phyloP scores from a whole-genome alignment of 129 eudicot species.

The Glebionis coronaria region DNA sequence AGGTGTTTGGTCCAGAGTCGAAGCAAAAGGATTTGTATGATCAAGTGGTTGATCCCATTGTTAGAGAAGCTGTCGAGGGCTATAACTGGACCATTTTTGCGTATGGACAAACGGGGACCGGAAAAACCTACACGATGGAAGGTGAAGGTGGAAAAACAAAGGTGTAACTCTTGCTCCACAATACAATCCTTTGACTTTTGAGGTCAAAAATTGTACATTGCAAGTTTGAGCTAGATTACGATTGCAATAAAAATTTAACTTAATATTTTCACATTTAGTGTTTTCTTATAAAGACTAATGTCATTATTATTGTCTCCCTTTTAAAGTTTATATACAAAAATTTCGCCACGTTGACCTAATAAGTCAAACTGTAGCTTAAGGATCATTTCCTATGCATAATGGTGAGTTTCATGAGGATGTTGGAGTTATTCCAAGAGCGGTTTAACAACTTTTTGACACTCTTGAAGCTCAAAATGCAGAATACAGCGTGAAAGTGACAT shows the following conservation, averaged over 20 bases:
- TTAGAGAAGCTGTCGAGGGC: too few species aligned
- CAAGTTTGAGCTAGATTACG: not conserved
- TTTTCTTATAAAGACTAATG: not conserved
- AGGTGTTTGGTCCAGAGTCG: too few species aligned
- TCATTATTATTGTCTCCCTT: not conserved
- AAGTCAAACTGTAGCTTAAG: slow-evolving; percentile 9
- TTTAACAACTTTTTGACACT: slow-evolving; percentile 45
- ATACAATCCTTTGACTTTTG: slow-evolving; percentile 11
- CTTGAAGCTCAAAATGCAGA: slow-evolving; percentile 54
- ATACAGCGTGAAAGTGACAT: slow-evolving; percentile 52
- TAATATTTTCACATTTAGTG: not conserved
- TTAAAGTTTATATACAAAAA: not conserved
- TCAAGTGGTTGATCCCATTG: too few species aligned
- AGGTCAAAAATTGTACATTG: slow-evolving; percentile 1
- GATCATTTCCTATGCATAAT: slow-evolving; percentile 25
- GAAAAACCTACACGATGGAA: slow-evolving; percentile 74
- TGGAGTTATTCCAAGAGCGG: slow-evolving; percentile 69
- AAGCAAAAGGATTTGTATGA: too few species aligned
- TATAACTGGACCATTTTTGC: too few species aligned
- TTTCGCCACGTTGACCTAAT: slow-evolving; percentile 1
- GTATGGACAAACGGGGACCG: too few species aligned
- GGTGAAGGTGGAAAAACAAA: slow-evolving; percentile 56
- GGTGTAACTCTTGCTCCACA: slow-evolving; percentile 29
- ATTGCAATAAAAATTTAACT: too few species aligned
- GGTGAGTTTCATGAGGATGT: slow-evolving; percentile 56